Conservation (phyloP, 805 yeast genomes). For the Alloascoidea africana region DNA sequence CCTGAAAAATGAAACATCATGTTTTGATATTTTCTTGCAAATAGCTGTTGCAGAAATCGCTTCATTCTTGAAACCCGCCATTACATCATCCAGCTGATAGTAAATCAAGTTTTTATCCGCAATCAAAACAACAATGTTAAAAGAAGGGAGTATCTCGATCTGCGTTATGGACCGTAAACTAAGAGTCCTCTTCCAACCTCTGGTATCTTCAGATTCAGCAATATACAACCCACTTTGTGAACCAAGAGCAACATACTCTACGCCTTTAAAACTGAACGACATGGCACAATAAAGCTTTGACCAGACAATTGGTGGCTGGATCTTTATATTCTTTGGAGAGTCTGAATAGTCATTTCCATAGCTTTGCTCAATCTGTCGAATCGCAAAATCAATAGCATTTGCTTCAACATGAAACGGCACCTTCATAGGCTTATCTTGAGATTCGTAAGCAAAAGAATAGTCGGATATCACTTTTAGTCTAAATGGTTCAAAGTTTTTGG, state of each 20-base stretch:
- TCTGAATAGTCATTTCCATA: slow-evolving; percentile 6
- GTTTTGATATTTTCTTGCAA: background rate
- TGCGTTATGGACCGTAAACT: slow-evolving; percentile 37
- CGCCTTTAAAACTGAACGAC: slow-evolving; percentile 28
- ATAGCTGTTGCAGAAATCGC: background rate
- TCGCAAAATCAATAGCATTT: slow-evolving; percentile 33
- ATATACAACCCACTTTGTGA: slow-evolving; percentile 49
- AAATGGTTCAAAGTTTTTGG: slow-evolving; percentile 36
- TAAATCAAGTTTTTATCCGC: slow-evolving; percentile 49
- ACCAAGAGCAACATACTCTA: slow-evolving; percentile 37
- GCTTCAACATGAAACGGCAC: slow-evolving; percentile 35
- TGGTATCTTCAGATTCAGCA: slow-evolving; percentile 15
- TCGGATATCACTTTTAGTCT: slow-evolving; percentile 36
- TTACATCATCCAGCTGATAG: slow-evolving; percentile 45
- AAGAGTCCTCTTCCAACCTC: slow-evolving; percentile 42
- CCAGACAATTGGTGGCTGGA: slow-evolving; percentile 12
- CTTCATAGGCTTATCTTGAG: slow-evolving; percentile 30
- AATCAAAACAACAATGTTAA: slow-evolving; percentile 40
- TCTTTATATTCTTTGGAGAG: slow-evolving; percentile 6
- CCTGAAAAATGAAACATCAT: background rate
- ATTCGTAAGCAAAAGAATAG: slow-evolving; percentile 50
- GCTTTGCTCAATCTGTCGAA: slow-evolving; percentile 18
- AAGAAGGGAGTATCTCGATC: slow-evolving; percentile 41
- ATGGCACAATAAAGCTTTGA: slow-evolving; percentile 25
- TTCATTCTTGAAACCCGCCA: slow-evolving; percentile 12